Evolutionary conservation across 2,329 filamentous ascomycete species (phyloP).

Genomic region (Mycosphaerella sp.): DNA sequence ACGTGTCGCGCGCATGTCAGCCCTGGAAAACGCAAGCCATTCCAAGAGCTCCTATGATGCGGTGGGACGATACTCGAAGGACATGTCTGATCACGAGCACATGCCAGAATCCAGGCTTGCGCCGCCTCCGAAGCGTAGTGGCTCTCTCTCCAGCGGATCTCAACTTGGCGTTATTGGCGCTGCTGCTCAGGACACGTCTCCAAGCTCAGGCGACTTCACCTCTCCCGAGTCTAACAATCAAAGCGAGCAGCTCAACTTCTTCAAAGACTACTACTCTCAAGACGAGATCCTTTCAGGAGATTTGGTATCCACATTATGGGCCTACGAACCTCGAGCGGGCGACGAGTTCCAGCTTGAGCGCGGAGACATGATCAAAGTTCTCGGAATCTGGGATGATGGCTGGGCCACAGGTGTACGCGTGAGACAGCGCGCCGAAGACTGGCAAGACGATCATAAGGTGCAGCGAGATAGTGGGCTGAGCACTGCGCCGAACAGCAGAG

Average conservation of each 20-base stretch:
- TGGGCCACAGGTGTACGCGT: constrained; percentile 93
- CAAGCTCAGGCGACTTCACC: constrained; percentile 68
- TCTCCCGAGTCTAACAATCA: constrained; percentile 87
- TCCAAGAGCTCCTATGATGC: constrained; percentile 34
- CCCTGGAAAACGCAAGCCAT: constrained; percentile 68
- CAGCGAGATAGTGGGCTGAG: constrained; percentile 94
- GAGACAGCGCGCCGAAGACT: constrained; percentile 78
- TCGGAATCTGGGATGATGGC: constrained; percentile 98
- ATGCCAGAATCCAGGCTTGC: constrained; percentile 55
- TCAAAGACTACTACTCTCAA: constrained; percentile 98
- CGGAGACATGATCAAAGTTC: constrained; percentile 95
- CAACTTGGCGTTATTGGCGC: constrained; percentile 46
- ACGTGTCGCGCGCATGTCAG: constrained; percentile 91
- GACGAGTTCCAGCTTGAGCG: constrained; percentile 92
- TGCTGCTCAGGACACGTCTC: constrained; percentile 63
- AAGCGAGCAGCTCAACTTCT: constrained; percentile 90
- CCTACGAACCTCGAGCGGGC: constrained; percentile 85
- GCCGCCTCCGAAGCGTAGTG: constrained; percentile 58
- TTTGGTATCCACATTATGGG: constrained; percentile 87
- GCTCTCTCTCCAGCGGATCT: constrained; percentile 81
- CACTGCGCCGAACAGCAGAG: constrained; percentile 49
- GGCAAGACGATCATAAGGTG: constrained; percentile 59
- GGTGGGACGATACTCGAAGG: constrained; percentile 44
- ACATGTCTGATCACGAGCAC: constrained; percentile 55
- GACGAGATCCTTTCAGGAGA: constrained; percentile 93